Evolutionary conservation across 78 protist genomes (phyloP).

Genomic region (Planoprotostelium fungivorum): DNA sequence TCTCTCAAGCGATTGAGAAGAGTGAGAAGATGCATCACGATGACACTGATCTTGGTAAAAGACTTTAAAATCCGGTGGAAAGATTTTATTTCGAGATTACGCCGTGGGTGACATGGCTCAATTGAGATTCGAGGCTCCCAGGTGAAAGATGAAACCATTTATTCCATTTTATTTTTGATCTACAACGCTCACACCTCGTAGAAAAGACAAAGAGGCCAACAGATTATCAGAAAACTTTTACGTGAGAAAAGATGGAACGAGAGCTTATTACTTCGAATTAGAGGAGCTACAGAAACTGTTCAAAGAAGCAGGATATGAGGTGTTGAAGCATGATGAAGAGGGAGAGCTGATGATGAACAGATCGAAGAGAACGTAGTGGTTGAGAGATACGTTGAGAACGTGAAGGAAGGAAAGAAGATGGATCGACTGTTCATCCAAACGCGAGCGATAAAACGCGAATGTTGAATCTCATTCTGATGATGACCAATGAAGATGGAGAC

Average conservation of each 20-base stretch:
- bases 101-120: slow-evolving; percentile 70
- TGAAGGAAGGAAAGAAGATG: slow-evolving; percentile 42
- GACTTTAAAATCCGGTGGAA: slow-evolving; percentile 61
- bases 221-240: slow-evolving; percentile 45
- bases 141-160: neutral
- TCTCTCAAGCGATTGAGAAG: neutral
- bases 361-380: slow-evolving; percentile 27
- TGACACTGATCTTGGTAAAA: neutral
- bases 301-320: slow-evolving; percentile 12
- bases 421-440: slow-evolving; percentile 59
- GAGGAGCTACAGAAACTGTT: slow-evolving; percentile 23
- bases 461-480: too few relatives aligned
- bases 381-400: slow-evolving; percentile 27
- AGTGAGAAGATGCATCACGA: neutral
- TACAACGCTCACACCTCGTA: neutral
- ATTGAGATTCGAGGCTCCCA: slow-evolving; percentile 26
- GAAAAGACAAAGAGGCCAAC: slow-evolving; percentile 12
- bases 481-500: too few relatives aligned
- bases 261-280: slow-evolving; percentile 58
- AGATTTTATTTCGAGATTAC: slow-evolving; percentile 71
- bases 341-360: neutral
- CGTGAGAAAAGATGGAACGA: slow-evolving; percentile 75
- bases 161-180: too few relatives aligned
- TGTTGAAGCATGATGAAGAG: neutral
- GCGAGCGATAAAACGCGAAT: slow-evolving; percentile 40